Base-by-base conservation (phyloP, 768 basidiomycete genomes). In the Lactarius indigo region DNA sequence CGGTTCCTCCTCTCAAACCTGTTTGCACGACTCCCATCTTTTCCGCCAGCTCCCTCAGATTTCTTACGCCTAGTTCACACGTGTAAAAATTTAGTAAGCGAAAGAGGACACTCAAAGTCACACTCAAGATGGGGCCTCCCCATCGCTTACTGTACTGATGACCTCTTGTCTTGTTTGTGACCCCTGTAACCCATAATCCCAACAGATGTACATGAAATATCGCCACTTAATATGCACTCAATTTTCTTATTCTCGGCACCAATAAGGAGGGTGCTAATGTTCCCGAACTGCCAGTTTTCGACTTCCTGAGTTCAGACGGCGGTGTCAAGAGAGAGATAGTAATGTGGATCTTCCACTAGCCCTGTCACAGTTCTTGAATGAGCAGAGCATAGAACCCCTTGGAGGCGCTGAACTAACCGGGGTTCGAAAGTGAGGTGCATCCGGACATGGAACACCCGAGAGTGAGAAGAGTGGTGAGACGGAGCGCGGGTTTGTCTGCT, bases 111-210 rank as follows among this genome's bases (percentile, higher is more conserved):
- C 70, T 75, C 17, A 69, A 71, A 28, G 41, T 77, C 66, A 67
- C 69, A 41, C 72, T 76, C 66, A 92, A 92, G 80, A 84, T 78
- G 64, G 89, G 90, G 70, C 81, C 83, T 5, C 91, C 90, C 79
- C 89, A 0, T 90, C 88, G 63, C 91, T 91, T 2, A 84, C 84
- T 0, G 90, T n/a, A n/a, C n/a, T n/a, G n/a, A 92, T 47, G 91
- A 92, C 71, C 91, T 92, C 0, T 77, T 92, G 3, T 79, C n/a
- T n/a, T n/a, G n/a, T 92, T 37, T 81, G 81, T 55, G 84, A 52
- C 60, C 57, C 12, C 65, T 73, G 39, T 37, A 76, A 72, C 12
- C 74, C 72, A 52, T 74, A 73, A n/a, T 72, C 63, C 68, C 75
- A 15, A 39, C 72, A 12, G 68, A 76, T 58, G 68, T 78, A 23